Conservation (phyloP, 306 rosid species). For the Hippophae gyantsensis region DNA sequence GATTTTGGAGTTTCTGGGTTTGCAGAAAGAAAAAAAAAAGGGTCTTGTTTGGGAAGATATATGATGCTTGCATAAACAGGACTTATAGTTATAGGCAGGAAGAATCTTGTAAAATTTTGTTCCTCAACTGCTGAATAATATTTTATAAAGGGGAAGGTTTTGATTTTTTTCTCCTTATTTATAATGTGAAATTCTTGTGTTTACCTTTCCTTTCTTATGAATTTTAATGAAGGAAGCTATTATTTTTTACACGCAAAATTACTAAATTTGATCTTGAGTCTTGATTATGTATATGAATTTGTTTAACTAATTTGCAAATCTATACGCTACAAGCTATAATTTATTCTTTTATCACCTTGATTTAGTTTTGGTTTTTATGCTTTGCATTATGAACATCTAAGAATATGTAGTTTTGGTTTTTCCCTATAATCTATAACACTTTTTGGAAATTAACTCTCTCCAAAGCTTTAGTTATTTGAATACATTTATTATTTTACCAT, state of each 20-base stretch:
- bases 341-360: too few relatives aligned
- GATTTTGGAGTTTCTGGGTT: constrained; percentile 23
- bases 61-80: constrained; percentile 20
- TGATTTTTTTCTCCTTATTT: constrained; percentile 35
- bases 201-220: not conserved
- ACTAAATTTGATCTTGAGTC: too few relatives aligned
- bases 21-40: constrained; percentile 34
- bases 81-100: constrained; percentile 16
- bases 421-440: too few relatives aligned
- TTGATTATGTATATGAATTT: too few relatives aligned
- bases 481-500: not conserved
- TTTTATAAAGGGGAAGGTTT: constrained; percentile 50
- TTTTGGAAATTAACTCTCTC: constrained; percentile 5
- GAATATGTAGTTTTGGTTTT: too few relatives aligned
- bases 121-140: constrained; percentile 43
- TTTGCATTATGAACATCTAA: not conserved
- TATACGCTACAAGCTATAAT: too few relatives aligned
- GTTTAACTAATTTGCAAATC: too few relatives aligned
- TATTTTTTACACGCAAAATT: too few relatives aligned
- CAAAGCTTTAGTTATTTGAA: constrained; percentile 6
- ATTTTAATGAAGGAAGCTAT: not conserved
- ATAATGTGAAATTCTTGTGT: constrained; percentile 1
- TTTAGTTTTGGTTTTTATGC: not conserved
- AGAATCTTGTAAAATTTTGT: constrained; percentile 38
- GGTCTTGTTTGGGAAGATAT: constrained; percentile 31